Evolutionary conservation across 2,329 filamentous ascomycete species (phyloP).

Genomic region (Teratosphaeria pseudoeucalypti): DNA sequence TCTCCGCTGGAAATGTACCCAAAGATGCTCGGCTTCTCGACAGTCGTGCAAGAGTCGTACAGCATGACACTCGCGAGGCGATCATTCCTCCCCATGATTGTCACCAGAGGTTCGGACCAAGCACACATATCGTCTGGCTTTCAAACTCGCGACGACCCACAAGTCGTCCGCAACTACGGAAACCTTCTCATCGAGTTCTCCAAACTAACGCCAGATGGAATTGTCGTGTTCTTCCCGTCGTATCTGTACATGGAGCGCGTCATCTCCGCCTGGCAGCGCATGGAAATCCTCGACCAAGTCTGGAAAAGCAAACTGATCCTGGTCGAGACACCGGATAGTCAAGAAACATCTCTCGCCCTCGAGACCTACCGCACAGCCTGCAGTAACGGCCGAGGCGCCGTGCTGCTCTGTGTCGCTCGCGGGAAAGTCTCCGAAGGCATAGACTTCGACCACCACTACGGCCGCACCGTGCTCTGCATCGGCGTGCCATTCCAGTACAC

Average conservation of each 20-base stretch:
- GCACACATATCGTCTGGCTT: conserved; percentile 88
- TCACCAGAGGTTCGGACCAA: conserved; percentile 90
- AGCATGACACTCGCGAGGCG: conserved; percentile 87
- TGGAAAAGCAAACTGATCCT: conserved; percentile 99
- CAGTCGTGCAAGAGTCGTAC: conserved; percentile 94
- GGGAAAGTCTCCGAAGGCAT: conserved; percentile 97
- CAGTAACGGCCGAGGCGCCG: conserved; percentile 88
- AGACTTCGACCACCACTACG: conserved; percentile 98
- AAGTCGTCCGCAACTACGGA: conserved; percentile 94
- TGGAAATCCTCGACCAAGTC: conserved; percentile 93
- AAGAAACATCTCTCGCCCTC: conserved; percentile 88
- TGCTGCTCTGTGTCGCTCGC: conserved; percentile 87
- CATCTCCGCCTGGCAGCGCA: conserved; percentile 98
- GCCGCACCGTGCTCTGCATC: conserved; percentile 88
- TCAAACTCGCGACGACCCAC: conserved; percentile 88
- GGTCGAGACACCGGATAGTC: conserved; percentile 92
- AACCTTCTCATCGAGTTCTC: conserved; percentile 89
- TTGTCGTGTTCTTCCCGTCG: conserved; percentile 98
- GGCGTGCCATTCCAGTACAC: conserved; percentile 98
- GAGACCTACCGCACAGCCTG: conserved; percentile 97
- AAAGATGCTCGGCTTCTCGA: conserved; percentile 90
- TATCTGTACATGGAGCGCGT: conserved; percentile 99
- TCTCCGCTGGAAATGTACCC: conserved; percentile 98
- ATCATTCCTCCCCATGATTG: conserved; percentile 97
- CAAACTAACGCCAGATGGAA: conserved; percentile 87